Conservation (phyloP, 2,329 filamentous ascomycete species). For the Alternaria viburni region DNA sequence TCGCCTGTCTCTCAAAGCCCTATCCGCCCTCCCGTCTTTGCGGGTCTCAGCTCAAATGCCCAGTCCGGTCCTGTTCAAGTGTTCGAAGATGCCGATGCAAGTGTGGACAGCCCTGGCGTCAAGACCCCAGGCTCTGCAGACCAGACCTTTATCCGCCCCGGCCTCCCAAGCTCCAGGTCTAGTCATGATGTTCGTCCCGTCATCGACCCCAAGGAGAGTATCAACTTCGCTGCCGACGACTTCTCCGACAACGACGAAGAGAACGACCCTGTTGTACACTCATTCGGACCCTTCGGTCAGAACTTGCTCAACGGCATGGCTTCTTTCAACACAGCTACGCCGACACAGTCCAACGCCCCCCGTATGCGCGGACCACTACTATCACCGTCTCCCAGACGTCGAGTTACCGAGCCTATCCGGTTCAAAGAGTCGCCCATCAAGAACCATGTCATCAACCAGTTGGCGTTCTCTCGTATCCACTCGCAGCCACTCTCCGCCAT, state of each 20-base stretch:
- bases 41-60: constrained; percentile 41
- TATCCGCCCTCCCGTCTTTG: constrained; percentile 54
- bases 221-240: constrained; percentile 59
- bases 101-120: constrained; percentile 28
- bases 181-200: constrained; percentile 19
- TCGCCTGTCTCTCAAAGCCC: constrained; percentile 81
- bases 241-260: constrained; percentile 82
- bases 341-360: constrained; percentile 48
- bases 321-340: constrained; percentile 72
- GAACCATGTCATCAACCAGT: constrained; percentile 93
- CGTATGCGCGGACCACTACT: constrained; percentile 33
- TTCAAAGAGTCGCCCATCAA: constrained; percentile 60
- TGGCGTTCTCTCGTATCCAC: constrained; percentile 91
- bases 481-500: constrained; percentile 91
- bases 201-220: constrained; percentile 31
- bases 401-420: constrained; percentile 28
- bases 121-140: constrained; percentile 33
- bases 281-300: constrained; percentile 87
- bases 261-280: constrained; percentile 91
- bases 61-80: constrained; percentile 40
- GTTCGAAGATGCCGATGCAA: constrained; percentile 48
- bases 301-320: constrained; percentile 84
- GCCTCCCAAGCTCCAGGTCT: constrained; percentile 28
- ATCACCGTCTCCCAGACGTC: constrained; percentile 41
- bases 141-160: constrained; percentile 40